Evolutionary conservation across 306 rosid species (phyloP), one percentile per base, ranked within the genome.

Genomic region (Cucurbita ficifolia): DNA sequence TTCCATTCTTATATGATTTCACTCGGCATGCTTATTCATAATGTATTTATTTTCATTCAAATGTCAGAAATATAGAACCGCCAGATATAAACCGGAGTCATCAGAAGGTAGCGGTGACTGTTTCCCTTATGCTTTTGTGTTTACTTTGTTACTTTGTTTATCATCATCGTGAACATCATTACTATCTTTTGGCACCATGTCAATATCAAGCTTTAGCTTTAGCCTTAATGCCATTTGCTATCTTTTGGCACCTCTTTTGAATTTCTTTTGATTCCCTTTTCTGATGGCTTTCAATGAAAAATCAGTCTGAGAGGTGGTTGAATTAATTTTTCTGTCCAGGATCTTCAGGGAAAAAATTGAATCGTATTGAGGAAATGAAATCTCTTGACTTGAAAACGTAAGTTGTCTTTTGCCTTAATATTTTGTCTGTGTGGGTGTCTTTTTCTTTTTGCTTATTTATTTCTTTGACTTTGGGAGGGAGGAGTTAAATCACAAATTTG

Each of bases 61-160:
- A 77, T 83, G 77, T 76, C 96, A 93, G 98, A 93, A 93, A 73
- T 93, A 93, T 81, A 84, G 98, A 85, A 93, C 98, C 18, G 98
- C 98, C 78, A 85, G 92, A 85, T 87, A 81, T 88, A 93, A 87
- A 83, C 97, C 96, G 18, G 98, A 88, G 82, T 64, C 94, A 50
- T 68, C 94, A 75, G 97, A 90, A 82, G 98, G 96, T 90, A 88
- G 79, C 21, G 76, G 70, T 72, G 54, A 61, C 57, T 67, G 60
- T 58, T 77, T 73, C 58, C 75, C 52, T 79, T 77, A 53, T 79
- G 46, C 57, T 48, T 78, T 57, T 45, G 33, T 82, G 70, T 61
- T 10, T 45, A 60, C 43, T 72, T 78, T 70, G 35, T 56, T 70
- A 56, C 21, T 45, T 68, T 68, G 14, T 46, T 45, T 68, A 33